A percentile compares a stretch with the other conserved stretches of the same genome.
These are phyloP conservation scores for Colletotrichum agaves DNA, from an alignment of 2,329 filamentous ascomycete genomes.

Conservation along the genomic window DNA sequence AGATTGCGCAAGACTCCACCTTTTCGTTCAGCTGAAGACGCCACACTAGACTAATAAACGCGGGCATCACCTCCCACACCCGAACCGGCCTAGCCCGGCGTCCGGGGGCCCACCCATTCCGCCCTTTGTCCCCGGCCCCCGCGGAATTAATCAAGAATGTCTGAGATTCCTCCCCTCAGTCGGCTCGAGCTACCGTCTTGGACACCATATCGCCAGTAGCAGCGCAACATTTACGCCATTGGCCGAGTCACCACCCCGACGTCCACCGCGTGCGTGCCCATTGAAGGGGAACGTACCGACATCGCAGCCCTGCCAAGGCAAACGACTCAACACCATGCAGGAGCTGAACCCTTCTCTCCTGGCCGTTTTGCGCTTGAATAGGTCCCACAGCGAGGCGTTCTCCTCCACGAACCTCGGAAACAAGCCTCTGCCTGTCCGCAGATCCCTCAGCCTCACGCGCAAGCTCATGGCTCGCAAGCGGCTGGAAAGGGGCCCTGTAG, in stretches of 20 bases:
- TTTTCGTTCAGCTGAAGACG: conserved; percentile 29
- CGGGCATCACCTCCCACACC: conserved; percentile 8
- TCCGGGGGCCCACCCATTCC: conserved; percentile 21
- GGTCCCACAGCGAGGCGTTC: conserved; percentile 20
- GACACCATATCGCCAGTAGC: conserved; percentile 12
- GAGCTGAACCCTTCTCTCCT: conserved; percentile 21
- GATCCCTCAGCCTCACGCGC: conserved; percentile 10
- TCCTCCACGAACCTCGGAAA: conserved; percentile 5
- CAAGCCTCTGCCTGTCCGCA: conserved; percentile 4
- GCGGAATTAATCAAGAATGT: conserved; percentile 25
- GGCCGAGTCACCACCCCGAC: neutral
- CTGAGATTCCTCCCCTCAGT: neutral
- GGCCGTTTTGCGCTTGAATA: conserved; percentile 20
- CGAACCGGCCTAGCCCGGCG: conserved; percentile 33
- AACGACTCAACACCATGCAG: conserved; percentile 20
- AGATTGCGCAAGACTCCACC: conserved; percentile 6
- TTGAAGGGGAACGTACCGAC: neutral
- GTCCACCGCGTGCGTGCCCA: neutral
- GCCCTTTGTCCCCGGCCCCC: conserved; percentile 25
- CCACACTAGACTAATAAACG: conserved; percentile 23
- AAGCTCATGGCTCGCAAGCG: neutral
- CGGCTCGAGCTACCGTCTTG: neutral
- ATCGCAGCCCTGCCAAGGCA: conserved; percentile 11
- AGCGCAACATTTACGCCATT: neutral
- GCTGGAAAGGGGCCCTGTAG: conserved; percentile 15